phyloP scores from a whole-genome alignment of 2,329 filamentous ascomycete species.

The Colletotrichum somersetense region DNA sequence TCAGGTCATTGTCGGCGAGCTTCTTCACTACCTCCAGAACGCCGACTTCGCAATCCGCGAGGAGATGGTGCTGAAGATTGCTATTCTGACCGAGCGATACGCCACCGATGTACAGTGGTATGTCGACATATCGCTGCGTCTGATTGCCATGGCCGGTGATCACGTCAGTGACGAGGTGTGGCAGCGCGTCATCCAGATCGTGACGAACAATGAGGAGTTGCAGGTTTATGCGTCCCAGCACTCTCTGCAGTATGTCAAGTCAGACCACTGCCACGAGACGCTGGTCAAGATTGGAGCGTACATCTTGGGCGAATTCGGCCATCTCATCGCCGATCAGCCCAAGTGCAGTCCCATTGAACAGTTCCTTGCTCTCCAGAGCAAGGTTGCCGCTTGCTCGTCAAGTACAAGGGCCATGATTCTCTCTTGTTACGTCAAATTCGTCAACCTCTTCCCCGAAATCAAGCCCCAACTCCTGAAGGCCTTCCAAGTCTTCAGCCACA shows the following conservation, averaged over 20 bases:
- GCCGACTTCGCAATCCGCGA: slow-evolving; percentile 98
- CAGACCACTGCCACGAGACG: slow-evolving; percentile 95
- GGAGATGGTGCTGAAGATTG: slow-evolving; percentile 99
- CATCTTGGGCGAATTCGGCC: slow-evolving; percentile 95
- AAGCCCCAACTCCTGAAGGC: slow-evolving; percentile 93
- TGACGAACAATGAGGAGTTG: slow-evolving; percentile 98
- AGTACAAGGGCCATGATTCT: slow-evolving; percentile 93
- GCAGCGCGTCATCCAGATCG: slow-evolving; percentile 98
- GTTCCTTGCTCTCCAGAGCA: slow-evolving; percentile 90
- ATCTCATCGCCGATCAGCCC: slow-evolving; percentile 91
- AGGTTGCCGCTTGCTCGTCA: slow-evolving; percentile 89
- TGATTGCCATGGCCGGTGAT: slow-evolving; percentile 96
- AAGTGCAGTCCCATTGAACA: slow-evolving; percentile 98
- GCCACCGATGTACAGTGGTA: slow-evolving; percentile 99
- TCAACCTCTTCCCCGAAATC: slow-evolving; percentile 98
- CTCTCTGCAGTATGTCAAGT: slow-evolving; percentile 91
- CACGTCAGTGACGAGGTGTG: slow-evolving; percentile 99
- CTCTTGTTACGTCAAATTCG: slow-evolving; percentile 96
- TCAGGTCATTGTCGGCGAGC: slow-evolving; percentile 90
- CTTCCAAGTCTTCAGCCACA: slow-evolving; percentile 93
- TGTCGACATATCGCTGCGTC: slow-evolving; percentile 93
- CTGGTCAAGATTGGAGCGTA: slow-evolving; percentile 98
- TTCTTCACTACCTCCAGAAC: slow-evolving; percentile 93
- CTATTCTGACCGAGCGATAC: slow-evolving; percentile 98
- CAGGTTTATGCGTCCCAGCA: slow-evolving; percentile 97